Conservation (phyloP, 2,329 filamentous ascomycete species). For the Colletotrichum liriopes region DNA sequence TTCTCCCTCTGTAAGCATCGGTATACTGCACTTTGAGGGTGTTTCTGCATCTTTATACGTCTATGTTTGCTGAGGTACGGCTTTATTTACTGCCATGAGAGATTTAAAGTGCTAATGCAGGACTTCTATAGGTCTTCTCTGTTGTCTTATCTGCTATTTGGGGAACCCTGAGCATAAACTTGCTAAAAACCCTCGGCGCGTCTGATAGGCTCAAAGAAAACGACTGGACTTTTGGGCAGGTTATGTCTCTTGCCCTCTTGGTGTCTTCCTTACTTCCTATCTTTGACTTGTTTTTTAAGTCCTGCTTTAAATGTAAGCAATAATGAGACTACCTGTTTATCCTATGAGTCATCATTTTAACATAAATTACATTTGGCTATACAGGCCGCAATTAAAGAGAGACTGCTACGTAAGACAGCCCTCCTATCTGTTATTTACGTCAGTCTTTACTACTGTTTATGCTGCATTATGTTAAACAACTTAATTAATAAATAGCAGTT, state of each 20-base stretch:
- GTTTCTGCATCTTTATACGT: constrained; percentile 1
- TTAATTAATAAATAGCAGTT: too few relatives aligned
- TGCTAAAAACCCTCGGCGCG: neutral
- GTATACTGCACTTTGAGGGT: neutral
- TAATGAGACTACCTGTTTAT: too few relatives aligned
- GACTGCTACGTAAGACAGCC: too few relatives aligned
- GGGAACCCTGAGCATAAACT: neutral
- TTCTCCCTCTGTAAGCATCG: neutral
- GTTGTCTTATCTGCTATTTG: constrained; percentile 4
- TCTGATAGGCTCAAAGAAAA: neutral
- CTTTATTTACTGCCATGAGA: neutral
- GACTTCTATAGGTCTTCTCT: neutral
- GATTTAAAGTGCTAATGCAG: neutral
- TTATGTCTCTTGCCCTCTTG: constrained; percentile 10
- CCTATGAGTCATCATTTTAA: too few relatives aligned
- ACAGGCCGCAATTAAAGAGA: too few relatives aligned
- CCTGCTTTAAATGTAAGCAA: too few relatives aligned
- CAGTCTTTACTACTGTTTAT: too few relatives aligned
- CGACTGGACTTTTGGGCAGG: constrained; percentile 20
- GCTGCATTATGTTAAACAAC: too few relatives aligned
- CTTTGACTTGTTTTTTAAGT: neutral
- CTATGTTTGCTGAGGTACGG: constrained; percentile 21
- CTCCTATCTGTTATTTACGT: too few relatives aligned
- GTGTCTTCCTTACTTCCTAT: neutral
- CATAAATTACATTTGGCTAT: too few relatives aligned